Percentiles rank a stretch among this genome's conserved stretches.
Evolutionary conservation across 305 asterid species (phyloP).

Genomic region (Fraxinus sp.): DNA sequence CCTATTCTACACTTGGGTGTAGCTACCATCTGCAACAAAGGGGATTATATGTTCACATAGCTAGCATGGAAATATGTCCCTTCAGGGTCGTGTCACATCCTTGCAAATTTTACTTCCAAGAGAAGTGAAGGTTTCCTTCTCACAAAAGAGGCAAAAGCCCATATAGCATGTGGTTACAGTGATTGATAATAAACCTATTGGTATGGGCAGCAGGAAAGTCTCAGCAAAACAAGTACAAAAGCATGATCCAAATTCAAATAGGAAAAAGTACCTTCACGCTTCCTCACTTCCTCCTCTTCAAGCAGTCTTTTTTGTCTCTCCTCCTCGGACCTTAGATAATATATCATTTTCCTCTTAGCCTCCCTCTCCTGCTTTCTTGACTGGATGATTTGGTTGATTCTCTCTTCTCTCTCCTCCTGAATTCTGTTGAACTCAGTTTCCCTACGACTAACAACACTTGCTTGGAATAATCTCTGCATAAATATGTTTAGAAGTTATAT

Average conservation of each 20-base stretch:
- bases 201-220: not conserved
- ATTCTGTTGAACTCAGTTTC: constrained; percentile 53
- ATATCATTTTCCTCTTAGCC: constrained; percentile 64
- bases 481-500: not conserved
- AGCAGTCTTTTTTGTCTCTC: constrained; percentile 63
- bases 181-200: not conserved
- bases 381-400: constrained; percentile 50
- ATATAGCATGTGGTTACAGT: not conserved
- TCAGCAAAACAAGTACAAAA: not conserved
- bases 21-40: not conserved
- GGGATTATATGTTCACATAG: not conserved
- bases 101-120: not conserved
- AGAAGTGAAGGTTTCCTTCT: not conserved
- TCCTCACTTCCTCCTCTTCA: constrained; percentile 90
- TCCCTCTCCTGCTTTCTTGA: constrained; percentile 68
- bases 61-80: not conserved
- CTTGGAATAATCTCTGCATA: constrained; percentile 60
- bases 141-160: not conserved
- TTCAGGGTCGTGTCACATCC: not conserved
- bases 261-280: constrained; percentile 64
- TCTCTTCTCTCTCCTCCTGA: constrained; percentile 59
- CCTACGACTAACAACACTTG: constrained; percentile 53
- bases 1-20: not conserved
- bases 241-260: not conserved
- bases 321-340: constrained; percentile 68